These are phyloP conservation scores for Tillandsia fasciculata DNA, from an alignment of 176 grass and related monocot species.

Conservation along the genomic window DNA sequence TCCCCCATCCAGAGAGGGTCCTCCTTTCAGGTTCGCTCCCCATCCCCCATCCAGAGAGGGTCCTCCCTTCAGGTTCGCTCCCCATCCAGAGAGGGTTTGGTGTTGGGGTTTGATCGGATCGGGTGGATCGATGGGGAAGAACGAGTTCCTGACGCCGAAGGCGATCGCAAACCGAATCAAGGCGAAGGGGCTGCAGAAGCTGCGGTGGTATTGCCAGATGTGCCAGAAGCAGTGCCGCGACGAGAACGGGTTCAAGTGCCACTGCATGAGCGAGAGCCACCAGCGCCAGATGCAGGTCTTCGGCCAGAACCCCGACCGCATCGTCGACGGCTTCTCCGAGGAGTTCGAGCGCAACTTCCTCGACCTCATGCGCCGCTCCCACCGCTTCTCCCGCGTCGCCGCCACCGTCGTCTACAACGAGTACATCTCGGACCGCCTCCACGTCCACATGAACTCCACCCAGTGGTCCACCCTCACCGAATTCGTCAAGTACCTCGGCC, in stretches of 20 bases:
- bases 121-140: slow-evolving; percentile 52
- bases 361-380: slow-evolving; percentile 54
- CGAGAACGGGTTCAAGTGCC: slow-evolving; percentile 96
- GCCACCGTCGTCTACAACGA: slow-evolving; percentile 90
- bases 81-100: too few species aligned
- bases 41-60: too few species aligned
- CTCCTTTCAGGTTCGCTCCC: too few species aligned
- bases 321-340: slow-evolving; percentile 65
- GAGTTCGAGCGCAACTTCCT: slow-evolving; percentile 64
- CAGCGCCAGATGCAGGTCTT: slow-evolving; percentile 98
- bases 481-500: slow-evolving; percentile 70
- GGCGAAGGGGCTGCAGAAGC: slow-evolving; percentile 85
- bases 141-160: slow-evolving; percentile 77
- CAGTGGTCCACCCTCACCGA: slow-evolving; percentile 70
- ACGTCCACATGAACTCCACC: slow-evolving; percentile 87
- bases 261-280: slow-evolving; percentile 87
- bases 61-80: too few species aligned
- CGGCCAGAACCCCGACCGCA: slow-evolving; percentile 59
- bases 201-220: slow-evolving; percentile 99
- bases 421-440: slow-evolving; percentile 59
- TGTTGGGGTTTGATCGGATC: too few species aligned
- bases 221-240: slow-evolving; percentile 91
- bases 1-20: too few species aligned
- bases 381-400: slow-evolving; percentile 70
- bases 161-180: slow-evolving; percentile 88